These are phyloP conservation scores for Mucor lusitanicus DNA, from an alignment of 371 early-diverging fungal species.

Conservation along the genomic window DNA sequence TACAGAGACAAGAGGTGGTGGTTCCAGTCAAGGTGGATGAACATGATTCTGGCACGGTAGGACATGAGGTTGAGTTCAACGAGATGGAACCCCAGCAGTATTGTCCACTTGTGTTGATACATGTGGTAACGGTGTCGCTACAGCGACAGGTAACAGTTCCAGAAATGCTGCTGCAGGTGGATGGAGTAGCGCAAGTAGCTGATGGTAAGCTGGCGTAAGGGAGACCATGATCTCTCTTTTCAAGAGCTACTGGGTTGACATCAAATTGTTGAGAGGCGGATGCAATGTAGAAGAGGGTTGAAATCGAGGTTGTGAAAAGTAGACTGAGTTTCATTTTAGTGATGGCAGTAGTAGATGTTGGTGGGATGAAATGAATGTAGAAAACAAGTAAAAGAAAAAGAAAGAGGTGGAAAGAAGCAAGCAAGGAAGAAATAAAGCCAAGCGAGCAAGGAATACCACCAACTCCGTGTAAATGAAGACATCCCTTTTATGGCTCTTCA, in stretches of 20 bases:
- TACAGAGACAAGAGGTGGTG: constrained; percentile 39
- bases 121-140: constrained; percentile 32
- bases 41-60: constrained; percentile 36
- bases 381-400: constrained; percentile 8
- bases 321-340: constrained; percentile 30
- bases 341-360: neutral
- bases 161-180: constrained; percentile 34
- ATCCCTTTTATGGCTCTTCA: neutral
- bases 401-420: constrained; percentile 8
- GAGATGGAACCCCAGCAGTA: constrained; percentile 49
- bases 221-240: constrained; percentile 40
- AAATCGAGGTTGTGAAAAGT: constrained; percentile 15
- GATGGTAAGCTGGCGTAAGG: constrained; percentile 40
- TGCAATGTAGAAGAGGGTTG: constrained; percentile 10
- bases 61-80: constrained; percentile 32
- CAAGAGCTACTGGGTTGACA: constrained; percentile 1
- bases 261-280: constrained; percentile 2
- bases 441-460: neutral
- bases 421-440: neutral
- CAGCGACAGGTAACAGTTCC: constrained; percentile 36
- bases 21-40: constrained; percentile 21
- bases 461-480: constrained; percentile 18
- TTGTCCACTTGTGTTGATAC: constrained; percentile 27
- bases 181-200: constrained; percentile 31
- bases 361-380: neutral